phyloP scores from a whole-genome alignment of 164 flowering plant species.

The Chimonanthus salicifolius region DNA sequence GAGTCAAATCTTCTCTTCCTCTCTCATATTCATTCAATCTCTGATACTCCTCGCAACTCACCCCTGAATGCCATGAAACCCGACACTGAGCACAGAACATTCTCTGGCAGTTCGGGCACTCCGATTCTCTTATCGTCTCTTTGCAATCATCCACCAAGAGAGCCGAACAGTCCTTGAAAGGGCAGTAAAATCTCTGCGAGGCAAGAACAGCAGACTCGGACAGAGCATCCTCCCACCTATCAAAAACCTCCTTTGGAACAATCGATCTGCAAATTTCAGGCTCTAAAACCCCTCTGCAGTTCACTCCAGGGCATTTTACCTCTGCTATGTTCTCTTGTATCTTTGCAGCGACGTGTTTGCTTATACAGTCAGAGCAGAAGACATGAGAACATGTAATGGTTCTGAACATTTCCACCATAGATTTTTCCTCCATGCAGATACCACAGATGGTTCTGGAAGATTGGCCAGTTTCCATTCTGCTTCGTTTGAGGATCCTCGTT shows the following conservation, averaged over 20 bases:
- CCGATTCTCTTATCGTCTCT: conserved; percentile 5
- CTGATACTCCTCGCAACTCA: conserved; percentile 26
- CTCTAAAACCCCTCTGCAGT: conserved; percentile 12
- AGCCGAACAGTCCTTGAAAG: conserved; percentile 20
- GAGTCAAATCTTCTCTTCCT: conserved; percentile 23
- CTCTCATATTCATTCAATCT: conserved; percentile 10
- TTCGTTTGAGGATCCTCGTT: too few relatives aligned
- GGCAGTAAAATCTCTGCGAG: conserved; percentile 14
- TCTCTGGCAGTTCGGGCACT: conserved; percentile 37
- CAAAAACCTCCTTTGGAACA: conserved; percentile 10
- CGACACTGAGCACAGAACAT: conserved; percentile 37
- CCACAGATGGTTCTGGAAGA: conserved; percentile 11
- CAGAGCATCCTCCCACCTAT: conserved; percentile 19
- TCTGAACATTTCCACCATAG: conserved; percentile 11
- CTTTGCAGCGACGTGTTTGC: conserved; percentile 14
- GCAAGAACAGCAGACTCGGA: conserved; percentile 18
- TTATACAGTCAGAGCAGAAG: conserved; percentile 20
- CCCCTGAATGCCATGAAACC: conserved; percentile 35
- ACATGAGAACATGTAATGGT: conserved; percentile 12
- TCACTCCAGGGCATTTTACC: conserved; percentile 11
- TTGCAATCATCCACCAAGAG: conserved; percentile 14
- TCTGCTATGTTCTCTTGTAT: conserved; percentile 18
- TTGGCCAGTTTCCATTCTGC: neutral
- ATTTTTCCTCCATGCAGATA: conserved; percentile 22
- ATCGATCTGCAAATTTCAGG: conserved; percentile 12